phyloP scores from a whole-genome alignment of 495 filamentous ascomycete species.

The Lepidopterella palustris region DNA sequence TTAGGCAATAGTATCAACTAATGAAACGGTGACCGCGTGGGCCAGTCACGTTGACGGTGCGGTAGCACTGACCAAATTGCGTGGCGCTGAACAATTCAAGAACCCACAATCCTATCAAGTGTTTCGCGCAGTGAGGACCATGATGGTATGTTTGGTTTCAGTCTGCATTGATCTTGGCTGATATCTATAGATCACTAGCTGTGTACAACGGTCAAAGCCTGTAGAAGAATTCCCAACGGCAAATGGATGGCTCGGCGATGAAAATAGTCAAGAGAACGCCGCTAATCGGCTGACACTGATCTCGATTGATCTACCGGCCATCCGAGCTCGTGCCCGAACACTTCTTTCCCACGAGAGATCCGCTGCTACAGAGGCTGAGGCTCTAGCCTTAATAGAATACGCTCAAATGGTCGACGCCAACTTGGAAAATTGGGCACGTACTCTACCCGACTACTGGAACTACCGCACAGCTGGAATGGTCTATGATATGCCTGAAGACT shows the following conservation, averaged over 20 bases:
- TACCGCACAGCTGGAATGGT: slow-evolving; percentile 19
- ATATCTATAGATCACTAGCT: slow-evolving; percentile 27
- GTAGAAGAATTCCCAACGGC: slow-evolving; percentile 28
- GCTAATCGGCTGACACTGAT: slow-evolving; percentile 31
- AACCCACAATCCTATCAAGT: slow-evolving; percentile 25
- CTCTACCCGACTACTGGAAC: slow-evolving; percentile 25
- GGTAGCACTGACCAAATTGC: slow-evolving; percentile 29
- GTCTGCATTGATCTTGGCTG: background rate
- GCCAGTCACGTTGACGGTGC: slow-evolving; percentile 33
- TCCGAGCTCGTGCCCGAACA: slow-evolving; percentile 18
- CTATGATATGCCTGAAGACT: slow-evolving; percentile 20
- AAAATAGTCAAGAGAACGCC: slow-evolving; percentile 24
- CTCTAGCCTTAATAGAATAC: slow-evolving; percentile 16
- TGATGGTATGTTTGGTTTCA: slow-evolving; percentile 27
- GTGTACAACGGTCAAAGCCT: slow-evolving; percentile 29
- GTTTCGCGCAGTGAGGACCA: slow-evolving; percentile 31
- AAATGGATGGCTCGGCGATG: slow-evolving; percentile 26
- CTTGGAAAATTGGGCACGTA: slow-evolving; percentile 26
- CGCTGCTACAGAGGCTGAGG: slow-evolving; percentile 1
- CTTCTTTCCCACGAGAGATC: slow-evolving; percentile 13
- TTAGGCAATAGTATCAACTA: slow-evolving; percentile 27
- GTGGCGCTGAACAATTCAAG: slow-evolving; percentile 31
- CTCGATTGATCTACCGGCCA: slow-evolving; percentile 29
- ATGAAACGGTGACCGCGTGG: slow-evolving; percentile 27
- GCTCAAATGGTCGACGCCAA: slow-evolving; percentile 28